These are phyloP conservation scores for Pleurotus sapidus DNA, from an alignment of 768 basidiomycete species.

Conservation along the genomic window DNA sequence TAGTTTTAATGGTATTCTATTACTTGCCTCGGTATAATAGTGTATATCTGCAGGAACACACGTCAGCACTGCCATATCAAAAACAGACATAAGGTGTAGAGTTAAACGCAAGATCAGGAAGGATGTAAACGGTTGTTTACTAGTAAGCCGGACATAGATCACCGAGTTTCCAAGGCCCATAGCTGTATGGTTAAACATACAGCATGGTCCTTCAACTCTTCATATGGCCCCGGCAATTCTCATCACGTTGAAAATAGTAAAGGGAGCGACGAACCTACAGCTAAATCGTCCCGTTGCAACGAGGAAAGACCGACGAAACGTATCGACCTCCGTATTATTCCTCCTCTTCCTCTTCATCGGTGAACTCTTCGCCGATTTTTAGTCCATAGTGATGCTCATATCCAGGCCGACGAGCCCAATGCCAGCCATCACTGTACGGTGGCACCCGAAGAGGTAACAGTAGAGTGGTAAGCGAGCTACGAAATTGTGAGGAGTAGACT, in stretches of 20 bases:
- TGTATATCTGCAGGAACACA: background rate
- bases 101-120: background rate
- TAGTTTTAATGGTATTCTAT: too few relatives aligned
- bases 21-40: background rate
- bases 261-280: conserved; percentile 10
- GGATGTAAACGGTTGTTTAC: conserved; percentile 3
- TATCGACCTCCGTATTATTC: conserved; percentile 5
- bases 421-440: conserved; percentile 82
- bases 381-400: conserved; percentile 61
- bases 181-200: conserved; percentile 6
- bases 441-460: conserved; percentile 75
- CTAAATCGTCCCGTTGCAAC: background rate
- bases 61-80: background rate
- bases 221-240: conserved; percentile 87
- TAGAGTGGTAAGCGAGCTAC: conserved; percentile 75
- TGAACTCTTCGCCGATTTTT: conserved; percentile 79
- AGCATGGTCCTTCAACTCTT: conserved; percentile 45
- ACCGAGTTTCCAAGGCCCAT: conserved; percentile 45
- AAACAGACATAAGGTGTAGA: too few relatives aligned
- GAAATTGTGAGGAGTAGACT: background rate
- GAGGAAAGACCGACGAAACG: conserved; percentile 7
- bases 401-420: conserved; percentile 73
- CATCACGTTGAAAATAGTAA: conserved; percentile 40
- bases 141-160: conserved; percentile 60
- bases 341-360: conserved; percentile 74